Conservation (phyloP, 1,139 yeast genomes). For the Komagataea norvegica region DNA sequence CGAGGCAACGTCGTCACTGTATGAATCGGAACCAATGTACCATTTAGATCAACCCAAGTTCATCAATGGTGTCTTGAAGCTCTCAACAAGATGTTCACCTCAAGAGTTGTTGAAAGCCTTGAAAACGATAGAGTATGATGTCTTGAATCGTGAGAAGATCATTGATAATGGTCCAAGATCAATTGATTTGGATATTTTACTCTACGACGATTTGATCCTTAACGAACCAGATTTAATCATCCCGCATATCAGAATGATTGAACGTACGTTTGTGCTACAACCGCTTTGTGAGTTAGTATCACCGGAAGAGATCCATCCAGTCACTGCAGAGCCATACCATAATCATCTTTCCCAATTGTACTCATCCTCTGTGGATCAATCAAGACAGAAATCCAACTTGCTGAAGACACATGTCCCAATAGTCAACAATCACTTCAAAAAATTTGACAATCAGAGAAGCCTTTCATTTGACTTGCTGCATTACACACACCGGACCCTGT, state of each 20-base stretch:
- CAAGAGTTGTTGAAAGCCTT: conserved; percentile 53
- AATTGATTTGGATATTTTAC: conserved; percentile 81
- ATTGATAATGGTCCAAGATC: conserved; percentile 89
- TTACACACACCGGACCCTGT: conserved; percentile 38
- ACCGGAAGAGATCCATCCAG: conserved; percentile 66
- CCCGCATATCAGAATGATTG: conserved; percentile 87
- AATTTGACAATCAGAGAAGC: conserved; percentile 24
- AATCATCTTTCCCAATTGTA: conserved; percentile 61
- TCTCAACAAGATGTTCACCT: conserved; percentile 57
- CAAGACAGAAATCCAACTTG: conserved; percentile 42
- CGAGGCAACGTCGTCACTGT: conserved; percentile 65
- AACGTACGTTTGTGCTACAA: conserved; percentile 81
- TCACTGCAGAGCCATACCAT: conserved; percentile 75
- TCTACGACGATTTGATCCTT: conserved; percentile 41
- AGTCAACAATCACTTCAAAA: conserved; percentile 27
- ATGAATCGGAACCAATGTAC: conserved; percentile 92
- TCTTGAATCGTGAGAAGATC: conserved; percentile 65
- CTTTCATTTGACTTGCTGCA: conserved; percentile 36
- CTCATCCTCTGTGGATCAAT: conserved; percentile 26
- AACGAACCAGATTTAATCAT: conserved; percentile 58
- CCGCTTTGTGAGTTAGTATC: conserved; percentile 80
- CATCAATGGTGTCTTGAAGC: conserved; percentile 74
- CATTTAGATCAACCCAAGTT: conserved; percentile 75
- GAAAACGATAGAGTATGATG: conserved; percentile 73
- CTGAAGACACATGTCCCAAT: conserved; percentile 45